These are phyloP conservation scores for Penicillium odoratum DNA, from an alignment of 495 filamentous ascomycete genomes.

Conservation along the genomic window DNA sequence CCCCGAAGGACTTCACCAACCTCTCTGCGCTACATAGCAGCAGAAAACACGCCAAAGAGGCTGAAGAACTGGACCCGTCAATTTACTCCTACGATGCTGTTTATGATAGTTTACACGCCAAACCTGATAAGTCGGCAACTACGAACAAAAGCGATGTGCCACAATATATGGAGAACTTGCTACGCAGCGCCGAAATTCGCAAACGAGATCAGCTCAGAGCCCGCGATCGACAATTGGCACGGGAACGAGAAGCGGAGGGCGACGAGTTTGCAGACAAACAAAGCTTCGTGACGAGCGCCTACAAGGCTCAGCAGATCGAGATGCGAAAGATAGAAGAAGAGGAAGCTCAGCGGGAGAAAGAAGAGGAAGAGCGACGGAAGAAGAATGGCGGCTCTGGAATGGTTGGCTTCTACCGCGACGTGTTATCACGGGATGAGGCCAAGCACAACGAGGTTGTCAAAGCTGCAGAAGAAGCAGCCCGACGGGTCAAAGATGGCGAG, in stretches of 20 bases:
- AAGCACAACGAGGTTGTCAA: constrained; percentile 69
- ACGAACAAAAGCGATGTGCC: constrained; percentile 45
- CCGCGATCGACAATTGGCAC: constrained; percentile 80
- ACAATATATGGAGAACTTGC: constrained; percentile 79
- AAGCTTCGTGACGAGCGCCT: constrained; percentile 94
- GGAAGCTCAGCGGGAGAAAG: constrained; percentile 68
- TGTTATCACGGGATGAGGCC: constrained; percentile 76
- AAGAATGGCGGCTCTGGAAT: constrained; percentile 70
- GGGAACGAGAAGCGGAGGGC: constrained; percentile 88
- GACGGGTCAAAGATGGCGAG: constrained; percentile 48
- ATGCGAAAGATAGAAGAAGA: constrained; percentile 75
- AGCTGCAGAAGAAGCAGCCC: constrained; percentile 65
- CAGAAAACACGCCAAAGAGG: constrained; percentile 46
- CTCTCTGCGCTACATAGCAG: constrained; percentile 52
- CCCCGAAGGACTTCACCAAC: constrained; percentile 40
- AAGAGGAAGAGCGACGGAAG: constrained; percentile 60
- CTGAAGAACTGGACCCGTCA: constrained; percentile 49
- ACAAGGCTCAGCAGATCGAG: constrained; percentile 90
- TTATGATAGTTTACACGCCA: constrained; percentile 53
- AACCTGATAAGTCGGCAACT: constrained; percentile 30
- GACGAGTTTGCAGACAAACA: constrained; percentile 95
- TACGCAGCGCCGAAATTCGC: constrained; percentile 78
- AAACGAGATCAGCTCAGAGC: constrained; percentile 88
- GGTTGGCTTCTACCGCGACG: constrained; percentile 80
- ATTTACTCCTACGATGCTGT: constrained; percentile 60